Evolutionary conservation across 306 rosid genomes (phyloP).

Genomic region (Cotoneaster glaucophyllus): DNA sequence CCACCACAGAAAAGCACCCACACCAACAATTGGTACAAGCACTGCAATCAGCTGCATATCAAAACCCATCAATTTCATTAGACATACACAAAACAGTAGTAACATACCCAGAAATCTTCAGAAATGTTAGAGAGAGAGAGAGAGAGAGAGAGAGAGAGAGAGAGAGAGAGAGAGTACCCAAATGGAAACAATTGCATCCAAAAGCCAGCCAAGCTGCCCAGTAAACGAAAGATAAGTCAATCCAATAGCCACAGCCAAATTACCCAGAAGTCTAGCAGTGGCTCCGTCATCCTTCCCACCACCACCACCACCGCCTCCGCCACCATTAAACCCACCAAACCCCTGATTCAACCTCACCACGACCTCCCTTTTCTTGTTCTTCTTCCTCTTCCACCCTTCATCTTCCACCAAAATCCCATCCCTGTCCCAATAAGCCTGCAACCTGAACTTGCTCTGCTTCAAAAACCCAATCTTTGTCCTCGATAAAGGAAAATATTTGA

Average conservation of each 20-base stretch:
- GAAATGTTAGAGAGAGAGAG: neutral
- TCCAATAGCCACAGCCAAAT: slow-evolving; percentile 82
- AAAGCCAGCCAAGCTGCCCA: slow-evolving; percentile 97
- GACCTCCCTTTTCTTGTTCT: slow-evolving; percentile 42
- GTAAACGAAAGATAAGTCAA: slow-evolving; percentile 88
- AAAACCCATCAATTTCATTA: slow-evolving; percentile 12
- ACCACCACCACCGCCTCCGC: slow-evolving; percentile 34
- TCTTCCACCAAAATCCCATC: slow-evolving; percentile 36
- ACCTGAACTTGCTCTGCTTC: slow-evolving; percentile 23
- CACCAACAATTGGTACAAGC: slow-evolving; percentile 71
- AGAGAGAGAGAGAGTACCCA: slow-evolving; percentile 51
- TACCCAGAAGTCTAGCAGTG: slow-evolving; percentile 64
- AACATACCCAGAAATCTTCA: neutral
- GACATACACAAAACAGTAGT: neutral
- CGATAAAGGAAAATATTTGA: slow-evolving; percentile 22
- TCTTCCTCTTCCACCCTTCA: slow-evolving; percentile 31
- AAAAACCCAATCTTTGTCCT: slow-evolving; percentile 33
- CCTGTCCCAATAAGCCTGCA: slow-evolving; percentile 31
- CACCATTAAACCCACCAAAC: slow-evolving; percentile 73
- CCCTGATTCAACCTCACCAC: slow-evolving; percentile 61
- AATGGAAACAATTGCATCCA: slow-evolving; percentile 92
- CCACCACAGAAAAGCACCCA: slow-evolving; percentile 97
- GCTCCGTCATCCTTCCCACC: slow-evolving; percentile 67
- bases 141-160: slow-evolving; percentile 7
- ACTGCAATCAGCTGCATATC: slow-evolving; percentile 67